Percentiles rank a stretch among this genome's conserved stretches.
These are phyloP conservation scores for Aspergillus terreus DNA, from an alignment of 2,329 filamentous ascomycete species.

Conservation along the genomic window DNA sequence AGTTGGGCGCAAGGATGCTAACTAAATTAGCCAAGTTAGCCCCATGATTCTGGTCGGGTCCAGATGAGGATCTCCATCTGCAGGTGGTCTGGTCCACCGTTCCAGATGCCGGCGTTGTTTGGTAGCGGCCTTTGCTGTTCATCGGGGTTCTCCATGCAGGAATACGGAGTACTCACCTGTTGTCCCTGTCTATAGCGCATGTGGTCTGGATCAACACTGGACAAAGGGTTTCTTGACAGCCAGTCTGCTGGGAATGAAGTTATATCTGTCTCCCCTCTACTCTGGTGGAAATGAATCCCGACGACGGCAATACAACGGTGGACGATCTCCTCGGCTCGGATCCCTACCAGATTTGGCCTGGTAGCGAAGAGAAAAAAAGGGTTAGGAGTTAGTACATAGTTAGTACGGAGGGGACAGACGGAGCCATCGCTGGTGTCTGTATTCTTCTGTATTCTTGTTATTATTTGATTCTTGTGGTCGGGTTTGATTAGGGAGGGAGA, in stretches of 20 bases:
- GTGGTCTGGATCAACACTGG: no score
- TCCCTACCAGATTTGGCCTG: conserved; percentile 13
- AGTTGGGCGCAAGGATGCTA: not conserved
- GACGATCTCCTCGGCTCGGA: conserved; percentile 10
- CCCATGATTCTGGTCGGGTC: not conserved
- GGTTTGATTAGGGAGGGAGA: not conserved
- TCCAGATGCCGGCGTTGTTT: not conserved
- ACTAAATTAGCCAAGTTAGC: not conserved
- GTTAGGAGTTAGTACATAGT: not conserved
- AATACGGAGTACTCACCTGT: no score
- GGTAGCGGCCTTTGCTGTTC: not conserved
- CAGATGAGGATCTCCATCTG: conserved; percentile 8
- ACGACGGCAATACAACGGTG: conserved; percentile 1
- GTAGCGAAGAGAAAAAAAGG: conserved; percentile 3
- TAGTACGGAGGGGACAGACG: not conserved
- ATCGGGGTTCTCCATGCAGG: not conserved
- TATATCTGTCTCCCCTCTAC: not conserved
- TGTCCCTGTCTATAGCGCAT: no score
- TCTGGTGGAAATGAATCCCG: not conserved
- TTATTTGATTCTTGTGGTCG: not conserved
- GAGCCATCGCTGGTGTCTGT: not conserved
- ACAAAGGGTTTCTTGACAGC: not conserved
- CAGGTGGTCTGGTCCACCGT: conserved; percentile 5
- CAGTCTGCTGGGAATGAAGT: not conserved
- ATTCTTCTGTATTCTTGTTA: not conserved